Conservation (phyloP, 1,139 yeast species). For the Yamadazyma atlantica region DNA sequence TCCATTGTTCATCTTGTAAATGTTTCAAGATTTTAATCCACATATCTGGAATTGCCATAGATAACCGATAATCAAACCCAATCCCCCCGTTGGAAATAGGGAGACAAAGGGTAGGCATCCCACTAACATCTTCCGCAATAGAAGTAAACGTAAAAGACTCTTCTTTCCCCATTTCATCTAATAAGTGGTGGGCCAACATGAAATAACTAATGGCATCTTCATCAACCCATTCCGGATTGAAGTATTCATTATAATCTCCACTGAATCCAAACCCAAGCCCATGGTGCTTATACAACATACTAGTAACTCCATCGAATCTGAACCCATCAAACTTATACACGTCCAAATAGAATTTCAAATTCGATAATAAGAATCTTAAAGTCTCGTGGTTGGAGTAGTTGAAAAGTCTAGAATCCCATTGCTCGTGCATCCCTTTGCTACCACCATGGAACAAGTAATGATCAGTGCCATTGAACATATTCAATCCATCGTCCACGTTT, state of each 20-base stretch:
- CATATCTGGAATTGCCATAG: conserved; percentile 99
- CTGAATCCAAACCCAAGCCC: conserved; percentile 88
- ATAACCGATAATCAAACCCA: conserved; percentile 89
- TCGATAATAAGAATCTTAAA: conserved; percentile 81
- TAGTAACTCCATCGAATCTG: conserved; percentile 94
- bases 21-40: conserved; percentile 95
- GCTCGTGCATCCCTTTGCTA: conserved; percentile 77
- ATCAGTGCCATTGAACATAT: conserved; percentile 93
- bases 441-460: conserved; percentile 93
- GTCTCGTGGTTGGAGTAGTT: conserved; percentile 92
- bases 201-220: conserved; percentile 83
- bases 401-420: conserved; percentile 94
- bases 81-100: conserved; percentile 77
- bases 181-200: conserved; percentile 82
- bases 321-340: conserved; percentile 91
- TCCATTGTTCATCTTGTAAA: conserved; percentile 86
- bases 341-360: conserved; percentile 80
- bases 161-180: conserved; percentile 49
- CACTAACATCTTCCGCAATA: conserved; percentile 96
- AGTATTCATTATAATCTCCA: conserved; percentile 91
- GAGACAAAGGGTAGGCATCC: conserved; percentile 92
- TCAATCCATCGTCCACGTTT: conserved; percentile 90
- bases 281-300: conserved; percentile 89
- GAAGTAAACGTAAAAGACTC: conserved; percentile 59
- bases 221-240: conserved; percentile 80